A percentile compares a stretch with the other conserved stretches of the same genome.
Evolutionary conservation across 1,284 basidiomycete genomes (phyloP).

Genomic region (Cryptococcus maquisensis): DNA sequence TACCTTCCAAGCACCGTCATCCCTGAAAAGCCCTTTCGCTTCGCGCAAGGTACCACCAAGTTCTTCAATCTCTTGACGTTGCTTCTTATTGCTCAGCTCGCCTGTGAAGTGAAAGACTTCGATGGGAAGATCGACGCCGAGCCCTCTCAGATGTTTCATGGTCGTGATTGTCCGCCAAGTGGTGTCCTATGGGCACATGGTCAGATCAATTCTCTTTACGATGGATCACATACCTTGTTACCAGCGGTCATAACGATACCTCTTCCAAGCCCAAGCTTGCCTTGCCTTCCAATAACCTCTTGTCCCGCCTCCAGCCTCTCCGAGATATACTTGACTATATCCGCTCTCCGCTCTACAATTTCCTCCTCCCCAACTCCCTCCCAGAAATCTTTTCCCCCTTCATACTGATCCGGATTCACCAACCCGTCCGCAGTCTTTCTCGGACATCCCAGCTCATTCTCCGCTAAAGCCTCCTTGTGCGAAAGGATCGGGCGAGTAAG

Average conservation of each 20-base stretch:
- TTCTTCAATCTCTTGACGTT: constrained; percentile 35
- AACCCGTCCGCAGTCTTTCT: constrained; percentile 29
- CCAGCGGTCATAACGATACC: constrained; percentile 51
- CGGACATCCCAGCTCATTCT: constrained; percentile 34
- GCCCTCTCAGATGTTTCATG: constrained; percentile 43
- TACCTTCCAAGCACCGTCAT: constrained; percentile 36
- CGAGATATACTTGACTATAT: constrained; percentile 42
- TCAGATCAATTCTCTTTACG: not conserved
- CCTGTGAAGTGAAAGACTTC: constrained; percentile 51
- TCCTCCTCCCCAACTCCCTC: constrained; percentile 26
- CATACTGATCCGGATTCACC: constrained; percentile 47
- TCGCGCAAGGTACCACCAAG: constrained; percentile 43
- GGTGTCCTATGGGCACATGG: constrained; percentile 43
- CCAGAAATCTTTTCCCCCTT: constrained; percentile 45
- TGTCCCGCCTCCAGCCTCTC: constrained; percentile 29
- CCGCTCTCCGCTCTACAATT: constrained; percentile 35
- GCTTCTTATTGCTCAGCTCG: constrained; percentile 38
- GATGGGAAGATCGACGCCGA: constrained; percentile 45
- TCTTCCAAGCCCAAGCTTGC: constrained; percentile 25
- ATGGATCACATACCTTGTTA: constrained; percentile 38
- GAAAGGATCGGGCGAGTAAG: constrained; percentile 30
- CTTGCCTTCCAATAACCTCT: constrained; percentile 22
- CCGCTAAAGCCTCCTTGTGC: constrained; percentile 14
- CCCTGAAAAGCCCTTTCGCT: constrained; percentile 26
- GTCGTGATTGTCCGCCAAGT: constrained; percentile 42